These are phyloP conservation scores for Leccinum sublutescens DNA, from an alignment of 768 basidiomycete genomes.

Conservation along the genomic window DNA sequence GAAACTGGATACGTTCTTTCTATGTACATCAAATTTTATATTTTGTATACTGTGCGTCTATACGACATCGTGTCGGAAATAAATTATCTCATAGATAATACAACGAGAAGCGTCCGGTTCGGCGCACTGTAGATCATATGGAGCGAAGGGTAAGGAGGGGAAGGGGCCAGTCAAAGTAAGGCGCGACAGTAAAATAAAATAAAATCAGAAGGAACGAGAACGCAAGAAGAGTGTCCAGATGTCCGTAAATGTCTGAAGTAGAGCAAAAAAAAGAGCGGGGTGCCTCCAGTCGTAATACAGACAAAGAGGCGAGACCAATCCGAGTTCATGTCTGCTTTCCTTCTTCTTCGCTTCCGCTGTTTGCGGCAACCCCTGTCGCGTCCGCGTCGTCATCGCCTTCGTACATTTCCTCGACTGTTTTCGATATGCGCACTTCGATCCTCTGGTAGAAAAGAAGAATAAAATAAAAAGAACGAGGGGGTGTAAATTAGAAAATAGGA, in stretches of 20 bases:
- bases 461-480: not conserved
- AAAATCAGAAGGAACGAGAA: not conserved
- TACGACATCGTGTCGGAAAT: conserved; percentile 14
- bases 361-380: not conserved
- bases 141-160: not conserved
- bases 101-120: not conserved
- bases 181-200: not conserved
- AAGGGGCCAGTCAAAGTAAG: not conserved
- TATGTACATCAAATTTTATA: not conserved
- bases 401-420: conserved; percentile 16
- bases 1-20: not conserved
- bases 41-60: not conserved
- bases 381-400: conserved; percentile 6
- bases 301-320: not conserved
- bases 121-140: not conserved
- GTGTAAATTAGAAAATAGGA: not conserved
- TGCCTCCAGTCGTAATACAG: not conserved
- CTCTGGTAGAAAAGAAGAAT: not conserved
- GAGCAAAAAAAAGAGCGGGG: not conserved
- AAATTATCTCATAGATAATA: not conserved
- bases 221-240: not conserved
- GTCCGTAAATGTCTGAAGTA: not conserved
- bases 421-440: conserved; percentile 20
- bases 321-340: conserved; percentile 24
- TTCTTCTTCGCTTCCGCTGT: not conserved